Evolutionary conservation across 1,284 basidiomycete genomes (phyloP).

Genomic region (Microbotryum saponariae): DNA sequence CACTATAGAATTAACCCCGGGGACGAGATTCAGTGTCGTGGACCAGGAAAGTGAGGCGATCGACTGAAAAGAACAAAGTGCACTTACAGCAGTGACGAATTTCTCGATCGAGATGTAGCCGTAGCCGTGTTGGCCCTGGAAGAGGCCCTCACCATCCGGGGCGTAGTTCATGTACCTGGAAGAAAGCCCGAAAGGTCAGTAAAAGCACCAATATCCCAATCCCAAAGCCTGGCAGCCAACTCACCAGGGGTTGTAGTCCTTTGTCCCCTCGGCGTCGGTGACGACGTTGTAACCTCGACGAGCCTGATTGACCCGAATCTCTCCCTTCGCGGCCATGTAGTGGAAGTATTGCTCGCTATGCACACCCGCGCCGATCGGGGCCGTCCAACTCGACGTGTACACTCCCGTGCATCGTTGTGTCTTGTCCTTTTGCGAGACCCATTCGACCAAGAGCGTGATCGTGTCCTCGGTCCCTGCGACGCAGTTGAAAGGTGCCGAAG

Average conservation of each 20-base stretch:
- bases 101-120: slow-evolving; percentile 84
- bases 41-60: too few species aligned
- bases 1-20: background rate
- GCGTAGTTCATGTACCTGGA: slow-evolving; percentile 78
- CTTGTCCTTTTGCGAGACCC: slow-evolving; percentile 63
- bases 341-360: slow-evolving; percentile 89
- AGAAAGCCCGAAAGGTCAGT: too few species aligned
- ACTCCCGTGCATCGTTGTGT: slow-evolving; percentile 59
- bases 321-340: slow-evolving; percentile 87
- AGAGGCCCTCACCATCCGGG: slow-evolving; percentile 79
- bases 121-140: slow-evolving; percentile 86
- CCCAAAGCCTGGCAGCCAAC: background rate
- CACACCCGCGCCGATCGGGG: slow-evolving; percentile 47
- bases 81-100: slow-evolving; percentile 56
- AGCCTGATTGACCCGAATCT: slow-evolving; percentile 84
- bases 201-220: background rate
- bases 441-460: slow-evolving; percentile 87
- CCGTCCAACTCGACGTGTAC: slow-evolving; percentile 63
- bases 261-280: slow-evolving; percentile 52
- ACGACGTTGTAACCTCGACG: slow-evolving; percentile 85
- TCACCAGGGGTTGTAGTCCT: slow-evolving; percentile 4
- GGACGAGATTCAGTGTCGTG: background rate
- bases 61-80: too few species aligned
- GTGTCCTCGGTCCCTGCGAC: slow-evolving; percentile 82
- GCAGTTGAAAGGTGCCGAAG: slow-evolving; percentile 73